Evolutionary conservation across 2,329 filamentous ascomycete genomes (phyloP).

Genomic region (Phyllosticta citrichinensis): DNA sequence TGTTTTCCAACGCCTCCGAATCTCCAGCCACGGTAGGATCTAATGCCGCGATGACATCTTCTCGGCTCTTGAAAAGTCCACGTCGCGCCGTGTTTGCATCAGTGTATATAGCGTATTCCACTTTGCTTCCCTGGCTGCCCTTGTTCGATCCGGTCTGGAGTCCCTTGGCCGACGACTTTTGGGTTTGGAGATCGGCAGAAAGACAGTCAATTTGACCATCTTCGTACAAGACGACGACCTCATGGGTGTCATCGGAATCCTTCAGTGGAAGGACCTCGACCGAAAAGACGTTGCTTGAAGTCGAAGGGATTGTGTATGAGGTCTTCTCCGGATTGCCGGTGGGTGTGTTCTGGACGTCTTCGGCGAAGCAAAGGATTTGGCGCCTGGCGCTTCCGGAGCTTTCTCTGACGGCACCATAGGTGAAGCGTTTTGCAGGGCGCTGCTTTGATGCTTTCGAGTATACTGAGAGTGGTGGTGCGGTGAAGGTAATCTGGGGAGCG

Average conservation of each 20-base stretch:
- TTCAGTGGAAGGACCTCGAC: conserved; percentile 24
- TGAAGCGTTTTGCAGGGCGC: conserved; percentile 40
- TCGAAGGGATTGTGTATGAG: conserved; percentile 19
- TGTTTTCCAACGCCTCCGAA: conserved; percentile 24
- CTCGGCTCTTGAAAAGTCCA: conserved; percentile 35
- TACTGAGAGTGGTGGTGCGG: conserved; percentile 48
- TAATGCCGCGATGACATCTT: conserved; percentile 33
- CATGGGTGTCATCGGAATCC: conserved; percentile 19
- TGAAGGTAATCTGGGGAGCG: conserved; percentile 49
- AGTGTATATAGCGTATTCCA: conserved; percentile 24
- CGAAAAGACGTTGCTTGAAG: conserved; percentile 17
- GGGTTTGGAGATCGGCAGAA: conserved; percentile 40
- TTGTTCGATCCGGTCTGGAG: conserved; percentile 4
- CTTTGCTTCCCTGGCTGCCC: conserved; percentile 17
- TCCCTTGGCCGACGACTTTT: conserved; percentile 23
- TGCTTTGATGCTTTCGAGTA: conserved; percentile 39
- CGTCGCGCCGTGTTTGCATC: conserved; percentile 31
- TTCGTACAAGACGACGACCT: conserved; percentile 48
- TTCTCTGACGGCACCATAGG: conserved; percentile 43
- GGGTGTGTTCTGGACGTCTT: conserved; percentile 32
- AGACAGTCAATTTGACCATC: conserved; percentile 53
- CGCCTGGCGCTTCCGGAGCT: conserved; percentile 37
- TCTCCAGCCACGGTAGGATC: conserved; percentile 19
- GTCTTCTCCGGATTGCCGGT: conserved; percentile 24
- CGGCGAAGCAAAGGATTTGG: conserved; percentile 45